A percentile compares a stretch with the other conserved stretches of the same genome.
Conservation (phyloP, 371 early-diverging fungal species). For the Phascolomyces articulosus region DNA sequence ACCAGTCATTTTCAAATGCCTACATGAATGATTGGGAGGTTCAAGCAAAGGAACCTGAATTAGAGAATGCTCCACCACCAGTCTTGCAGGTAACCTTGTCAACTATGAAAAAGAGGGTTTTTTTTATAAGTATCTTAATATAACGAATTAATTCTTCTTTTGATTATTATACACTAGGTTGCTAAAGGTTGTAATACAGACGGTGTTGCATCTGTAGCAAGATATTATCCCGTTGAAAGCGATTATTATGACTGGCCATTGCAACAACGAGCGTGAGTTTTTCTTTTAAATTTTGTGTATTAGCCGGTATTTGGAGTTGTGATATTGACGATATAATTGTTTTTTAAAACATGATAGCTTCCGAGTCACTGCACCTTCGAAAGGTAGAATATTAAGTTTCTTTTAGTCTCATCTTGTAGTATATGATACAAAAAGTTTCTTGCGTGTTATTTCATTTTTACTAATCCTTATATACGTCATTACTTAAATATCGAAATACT, state of each 20-base stretch:
- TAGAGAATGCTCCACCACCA: background rate
- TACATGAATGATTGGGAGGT: background rate
- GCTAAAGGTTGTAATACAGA: background rate
- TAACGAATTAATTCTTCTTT: too few species aligned
- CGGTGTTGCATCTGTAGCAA: slow-evolving; percentile 19
- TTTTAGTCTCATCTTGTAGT: too few species aligned
- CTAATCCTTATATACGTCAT: too few species aligned
- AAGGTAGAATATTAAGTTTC: too few species aligned
- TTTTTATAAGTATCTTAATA: too few species aligned
- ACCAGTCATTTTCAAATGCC: slow-evolving; percentile 3
- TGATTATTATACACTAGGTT: background rate
- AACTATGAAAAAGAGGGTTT: too few species aligned
- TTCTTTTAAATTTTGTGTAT: background rate
- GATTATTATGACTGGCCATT: slow-evolving; percentile 82
- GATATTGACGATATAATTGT: too few species aligned
- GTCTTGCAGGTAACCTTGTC: background rate
- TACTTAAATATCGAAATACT: too few species aligned
- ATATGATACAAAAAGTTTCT: too few species aligned
- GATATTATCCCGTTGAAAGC: slow-evolving; percentile 60
- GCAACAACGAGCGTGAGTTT: slow-evolving; percentile 62
- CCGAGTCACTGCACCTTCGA: slow-evolving; percentile 68
- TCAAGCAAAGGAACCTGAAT: slow-evolving; percentile 3
- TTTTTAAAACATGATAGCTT: too few species aligned
- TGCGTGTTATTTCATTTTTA: too few species aligned
- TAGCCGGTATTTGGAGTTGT: too few species aligned